Evolutionary conservation across 768 basidiomycete genomes (phyloP), one percentile per base, ranked within the genome.

Genomic region (Leccinum ochraceum): DNA sequence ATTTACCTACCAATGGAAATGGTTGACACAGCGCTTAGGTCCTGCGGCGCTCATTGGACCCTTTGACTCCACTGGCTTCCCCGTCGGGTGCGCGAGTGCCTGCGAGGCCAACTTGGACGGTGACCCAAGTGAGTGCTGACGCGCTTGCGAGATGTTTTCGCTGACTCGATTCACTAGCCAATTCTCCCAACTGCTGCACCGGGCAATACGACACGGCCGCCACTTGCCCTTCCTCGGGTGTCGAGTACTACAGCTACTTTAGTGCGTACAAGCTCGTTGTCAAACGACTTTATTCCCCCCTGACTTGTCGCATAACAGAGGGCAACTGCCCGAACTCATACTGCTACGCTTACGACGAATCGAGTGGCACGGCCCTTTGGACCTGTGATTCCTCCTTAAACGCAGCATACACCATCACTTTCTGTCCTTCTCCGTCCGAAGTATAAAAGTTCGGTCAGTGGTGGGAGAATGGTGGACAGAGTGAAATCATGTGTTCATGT

Each of bases 151-250:
- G 44, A 10, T 9, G 28, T 32, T n/a, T 20, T n/a, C 37, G 28
- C 57, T 64, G 14, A 67, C 30, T 20, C 20, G 53, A 50, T 20
- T 48, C 50, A 34, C 13, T 54, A 83, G 84, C 66, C 39, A 81
- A 89, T 74, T 86, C 85, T 22, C 71, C 79, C 5, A 86, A 88
- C 67, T 89, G 88, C 71, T 90, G 88, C 76, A 81, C 81, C 7
- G 88, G 88, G 10, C 70, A 69, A 49, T 76, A 81, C 71, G 73
- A 71, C 70, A 85, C 82, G 6, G 72, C 84, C 1, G 71, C 66
- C 10, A 87, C 85, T 0, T 89, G 87, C 69, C 86, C 85, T 14
- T 63, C 76, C 13, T 81, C 81, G 4, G 76, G 76, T 22, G 77
- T 79, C 9, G 62, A 56, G 20, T 77, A 72, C 65, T 80, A 80